Conservation (phyloP, 169 alveolate species). For the Miamiensis avidus region DNA sequence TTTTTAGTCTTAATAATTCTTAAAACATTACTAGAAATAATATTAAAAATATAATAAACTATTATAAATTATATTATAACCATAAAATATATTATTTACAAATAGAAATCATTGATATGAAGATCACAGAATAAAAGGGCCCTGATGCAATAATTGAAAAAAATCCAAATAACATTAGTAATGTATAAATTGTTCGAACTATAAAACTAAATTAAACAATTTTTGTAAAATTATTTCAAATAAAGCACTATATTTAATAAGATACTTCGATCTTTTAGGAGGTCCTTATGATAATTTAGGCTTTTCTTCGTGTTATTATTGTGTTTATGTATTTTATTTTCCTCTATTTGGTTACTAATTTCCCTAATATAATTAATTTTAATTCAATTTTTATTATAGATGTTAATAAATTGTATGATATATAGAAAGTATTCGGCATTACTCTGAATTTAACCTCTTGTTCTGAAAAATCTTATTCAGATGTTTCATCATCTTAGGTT, state of each 20-base stretch:
- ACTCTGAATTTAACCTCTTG: not conserved
- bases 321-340: too few species aligned
- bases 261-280: not conserved
- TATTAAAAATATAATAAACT: constrained; percentile 45
- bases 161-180: constrained; percentile 72
- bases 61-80: constrained; percentile 49
- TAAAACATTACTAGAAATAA: constrained; percentile 78
- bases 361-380: too few species aligned
- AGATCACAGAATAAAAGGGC: constrained; percentile 85
- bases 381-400: too few species aligned
- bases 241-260: too few species aligned
- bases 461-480: not conserved
- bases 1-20: constrained; percentile 72
- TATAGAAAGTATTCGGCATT: not conserved
- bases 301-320: not conserved
- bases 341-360: too few species aligned
- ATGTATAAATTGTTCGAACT: constrained; percentile 77
- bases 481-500: not conserved
- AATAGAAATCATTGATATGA: constrained; percentile 72
- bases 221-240: not conserved
- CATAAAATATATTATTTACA: constrained; percentile 55
- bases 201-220: not conserved
- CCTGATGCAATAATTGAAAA: constrained; percentile 87
- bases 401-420: not conserved
- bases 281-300: not conserved